Conservation (phyloP, 1,139 yeast species). For the Yarrowia galli region DNA sequence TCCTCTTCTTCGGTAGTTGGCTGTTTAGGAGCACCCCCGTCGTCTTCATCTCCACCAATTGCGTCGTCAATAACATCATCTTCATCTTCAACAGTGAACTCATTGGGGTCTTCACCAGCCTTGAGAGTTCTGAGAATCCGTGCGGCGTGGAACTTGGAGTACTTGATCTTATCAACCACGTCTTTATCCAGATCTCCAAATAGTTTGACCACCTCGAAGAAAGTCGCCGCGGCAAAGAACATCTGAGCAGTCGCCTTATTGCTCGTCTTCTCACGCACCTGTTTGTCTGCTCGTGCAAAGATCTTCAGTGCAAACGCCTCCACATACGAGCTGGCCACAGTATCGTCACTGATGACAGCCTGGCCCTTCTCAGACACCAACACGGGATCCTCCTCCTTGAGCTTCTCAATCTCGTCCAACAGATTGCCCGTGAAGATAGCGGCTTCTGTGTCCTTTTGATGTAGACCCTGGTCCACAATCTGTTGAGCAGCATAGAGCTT, state of each 20-base stretch:
- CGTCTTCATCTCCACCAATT: neutral
- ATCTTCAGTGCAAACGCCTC: slow-evolving; percentile 67
- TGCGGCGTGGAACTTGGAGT: slow-evolving; percentile 65
- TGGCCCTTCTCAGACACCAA: slow-evolving; percentile 52
- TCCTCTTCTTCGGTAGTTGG: slow-evolving; percentile 44
- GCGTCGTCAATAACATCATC: slow-evolving; percentile 44
- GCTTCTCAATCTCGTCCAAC: slow-evolving; percentile 68
- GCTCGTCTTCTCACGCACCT: slow-evolving; percentile 54
- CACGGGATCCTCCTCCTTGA: slow-evolving; percentile 52
- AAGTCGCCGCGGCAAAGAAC: slow-evolving; percentile 60
- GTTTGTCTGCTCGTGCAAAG: slow-evolving; percentile 61
- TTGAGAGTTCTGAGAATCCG: slow-evolving; percentile 59
- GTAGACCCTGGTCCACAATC: slow-evolving; percentile 65
- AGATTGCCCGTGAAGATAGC: slow-evolving; percentile 65
- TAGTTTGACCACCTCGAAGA: slow-evolving; percentile 57
- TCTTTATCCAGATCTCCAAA: slow-evolving; percentile 48
- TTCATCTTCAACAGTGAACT: slow-evolving; percentile 48
- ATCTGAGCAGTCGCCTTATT: slow-evolving; percentile 56
- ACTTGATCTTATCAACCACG: slow-evolving; percentile 57
- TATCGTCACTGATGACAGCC: slow-evolving; percentile 63
- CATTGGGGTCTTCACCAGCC: slow-evolving; percentile 62
- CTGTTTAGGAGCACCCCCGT: neutral
- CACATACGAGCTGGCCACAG: slow-evolving; percentile 64
- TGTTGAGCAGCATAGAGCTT: slow-evolving; percentile 59
- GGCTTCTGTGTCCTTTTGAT: slow-evolving; percentile 59